Evolutionary conservation across 2,329 filamentous ascomycete species (phyloP).

Genomic region (Aspergillus sp.): DNA sequence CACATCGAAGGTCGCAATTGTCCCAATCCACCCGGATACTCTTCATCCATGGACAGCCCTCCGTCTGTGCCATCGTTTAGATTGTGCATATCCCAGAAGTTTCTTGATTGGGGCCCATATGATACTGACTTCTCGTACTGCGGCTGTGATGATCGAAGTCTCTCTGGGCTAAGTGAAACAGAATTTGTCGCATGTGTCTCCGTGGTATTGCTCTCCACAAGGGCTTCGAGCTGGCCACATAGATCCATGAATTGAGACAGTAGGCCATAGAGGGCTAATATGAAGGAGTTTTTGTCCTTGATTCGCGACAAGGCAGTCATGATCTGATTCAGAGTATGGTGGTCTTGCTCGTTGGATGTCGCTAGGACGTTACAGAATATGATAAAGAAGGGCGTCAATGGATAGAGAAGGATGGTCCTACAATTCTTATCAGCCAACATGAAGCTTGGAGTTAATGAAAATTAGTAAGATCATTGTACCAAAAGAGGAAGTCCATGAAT

Average conservation of each 20-base stretch:
- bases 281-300: not conserved
- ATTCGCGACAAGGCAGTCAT: constrained; percentile 1
- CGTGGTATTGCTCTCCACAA: not conserved
- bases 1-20: not conserved
- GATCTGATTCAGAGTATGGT: not conserved
- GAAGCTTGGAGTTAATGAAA: no score
- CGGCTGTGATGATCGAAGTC: not conserved
- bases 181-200: not conserved
- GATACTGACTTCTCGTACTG: not conserved
- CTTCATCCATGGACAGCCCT: not conserved
- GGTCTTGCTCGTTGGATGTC: not conserved
- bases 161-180: not conserved
- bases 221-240: not conserved
- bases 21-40: not conserved
- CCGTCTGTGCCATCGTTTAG: not conserved
- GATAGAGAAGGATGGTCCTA: not conserved
- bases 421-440: not conserved
- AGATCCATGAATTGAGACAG: not conserved
- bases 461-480: not conserved
- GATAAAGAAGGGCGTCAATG: constrained; percentile 1
- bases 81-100: not conserved
- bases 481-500: not conserved
- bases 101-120: not conserved
- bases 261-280: not conserved
- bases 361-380: constrained; percentile 1